These are phyloP conservation scores for Combretum micranthum DNA, from an alignment of 345 rosid species.

Conservation along the genomic window DNA sequence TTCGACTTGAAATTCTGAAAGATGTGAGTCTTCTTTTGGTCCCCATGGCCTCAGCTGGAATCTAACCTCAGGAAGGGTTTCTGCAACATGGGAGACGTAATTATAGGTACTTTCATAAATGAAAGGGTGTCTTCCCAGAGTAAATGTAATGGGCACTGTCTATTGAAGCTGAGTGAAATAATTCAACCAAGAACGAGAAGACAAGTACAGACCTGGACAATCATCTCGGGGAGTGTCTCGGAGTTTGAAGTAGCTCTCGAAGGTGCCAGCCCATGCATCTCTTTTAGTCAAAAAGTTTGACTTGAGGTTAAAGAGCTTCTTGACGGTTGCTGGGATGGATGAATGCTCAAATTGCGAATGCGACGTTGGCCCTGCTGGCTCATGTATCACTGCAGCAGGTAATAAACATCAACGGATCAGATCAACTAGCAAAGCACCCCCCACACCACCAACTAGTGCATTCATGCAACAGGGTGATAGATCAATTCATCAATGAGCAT, in stretches of 20 bases:
- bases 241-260: constrained; percentile 61
- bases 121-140: background rate
- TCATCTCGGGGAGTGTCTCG: constrained; percentile 83
- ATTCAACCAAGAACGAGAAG: background rate
- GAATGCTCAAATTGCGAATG: constrained; percentile 87
- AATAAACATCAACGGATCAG: constrained; percentile 1
- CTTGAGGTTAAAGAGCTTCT: constrained; percentile 84
- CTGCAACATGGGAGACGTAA: constrained; percentile 23
- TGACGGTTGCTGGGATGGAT: constrained; percentile 93
- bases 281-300: constrained; percentile 90
- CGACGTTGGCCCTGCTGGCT: constrained; percentile 79
- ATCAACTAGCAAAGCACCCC: constrained; percentile 1
- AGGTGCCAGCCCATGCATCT: constrained; percentile 99
- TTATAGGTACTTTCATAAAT: background rate
- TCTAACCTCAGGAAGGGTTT: constrained; percentile 64
- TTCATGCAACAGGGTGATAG: background rate
- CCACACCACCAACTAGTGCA: background rate
- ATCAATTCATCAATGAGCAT: too few species aligned
- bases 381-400: constrained; percentile 65
- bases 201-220: constrained; percentile 72
- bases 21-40: constrained; percentile 63
- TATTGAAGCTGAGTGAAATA: background rate
- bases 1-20: constrained; percentile 91
- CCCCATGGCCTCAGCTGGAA: constrained; percentile 59
- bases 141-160: background rate